Evolutionary conservation across 2,329 filamentous ascomycete genomes (phyloP).

Genomic region (Apiospora saccharicola): DNA sequence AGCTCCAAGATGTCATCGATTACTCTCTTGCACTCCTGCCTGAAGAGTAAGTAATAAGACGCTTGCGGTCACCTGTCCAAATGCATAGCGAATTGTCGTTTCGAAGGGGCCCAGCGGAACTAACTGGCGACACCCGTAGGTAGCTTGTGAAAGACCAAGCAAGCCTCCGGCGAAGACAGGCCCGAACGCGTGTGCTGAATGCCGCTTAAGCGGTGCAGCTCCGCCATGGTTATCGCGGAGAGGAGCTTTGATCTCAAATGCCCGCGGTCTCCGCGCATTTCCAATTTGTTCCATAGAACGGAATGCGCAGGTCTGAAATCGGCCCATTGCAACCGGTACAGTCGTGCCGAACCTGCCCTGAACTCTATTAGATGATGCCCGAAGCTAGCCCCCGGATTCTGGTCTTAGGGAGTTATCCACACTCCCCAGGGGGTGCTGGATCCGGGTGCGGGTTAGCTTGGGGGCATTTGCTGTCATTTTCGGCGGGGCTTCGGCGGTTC

Average conservation of each 20-base stretch:
- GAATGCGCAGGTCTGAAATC: neutral
- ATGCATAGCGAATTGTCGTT: too few species aligned
- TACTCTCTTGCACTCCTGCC: neutral
- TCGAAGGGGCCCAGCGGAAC: neutral
- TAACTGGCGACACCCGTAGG: neutral
- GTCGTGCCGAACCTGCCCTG: neutral
- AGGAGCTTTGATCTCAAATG: neutral
- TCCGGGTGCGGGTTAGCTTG: neutral
- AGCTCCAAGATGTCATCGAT: neutral
- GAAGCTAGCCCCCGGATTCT: slow-evolving; percentile 12
- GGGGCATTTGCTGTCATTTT: neutral
- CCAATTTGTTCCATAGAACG: neutral
- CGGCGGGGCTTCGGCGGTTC: slow-evolving; percentile 5
- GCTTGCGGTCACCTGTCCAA: neutral
- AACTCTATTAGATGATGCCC: neutral
- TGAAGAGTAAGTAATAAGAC: neutral
- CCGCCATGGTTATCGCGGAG: neutral
- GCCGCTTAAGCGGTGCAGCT: neutral
- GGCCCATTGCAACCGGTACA: neutral
- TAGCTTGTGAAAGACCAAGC: neutral
- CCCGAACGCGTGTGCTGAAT: neutral
- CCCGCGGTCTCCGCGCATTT: neutral
- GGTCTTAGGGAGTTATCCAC: neutral
- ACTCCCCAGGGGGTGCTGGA: neutral
- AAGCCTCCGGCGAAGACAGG: neutral